phyloP scores from a whole-genome alignment of 768 basidiomycete genomes.

The Agaricus sinodeliciosus region DNA sequence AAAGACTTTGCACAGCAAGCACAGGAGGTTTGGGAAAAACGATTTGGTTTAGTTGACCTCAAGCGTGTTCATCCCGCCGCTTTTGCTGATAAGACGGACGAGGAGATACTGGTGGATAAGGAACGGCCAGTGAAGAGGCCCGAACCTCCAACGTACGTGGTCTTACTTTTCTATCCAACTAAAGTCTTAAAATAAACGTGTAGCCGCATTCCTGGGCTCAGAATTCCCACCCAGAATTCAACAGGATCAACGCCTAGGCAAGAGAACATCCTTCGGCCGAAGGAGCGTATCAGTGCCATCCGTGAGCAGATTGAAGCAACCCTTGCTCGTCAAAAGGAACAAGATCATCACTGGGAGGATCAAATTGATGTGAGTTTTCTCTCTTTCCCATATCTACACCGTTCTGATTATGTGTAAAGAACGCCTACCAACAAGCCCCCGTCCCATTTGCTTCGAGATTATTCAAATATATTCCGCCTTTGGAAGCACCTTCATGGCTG shows the following conservation, averaged over 20 bases:
- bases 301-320: slow-evolving; percentile 57
- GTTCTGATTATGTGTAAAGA: slow-evolving; percentile 28
- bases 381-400: background rate
- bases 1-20: slow-evolving; percentile 53
- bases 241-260: slow-evolving; percentile 33
- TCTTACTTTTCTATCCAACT: background rate
- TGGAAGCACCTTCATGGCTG: slow-evolving; percentile 26
- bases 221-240: slow-evolving; percentile 43
- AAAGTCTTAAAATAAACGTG: slow-evolving; percentile 9
- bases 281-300: slow-evolving; percentile 57
- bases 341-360: slow-evolving; percentile 84
- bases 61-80: slow-evolving; percentile 67
- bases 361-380: slow-evolving; percentile 58
- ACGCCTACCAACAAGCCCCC: slow-evolving; percentile 62
- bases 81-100: slow-evolving; percentile 59
- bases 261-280: slow-evolving; percentile 53
- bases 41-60: slow-evolving; percentile 67
- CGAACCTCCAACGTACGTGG: slow-evolving; percentile 28
- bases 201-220: slow-evolving; percentile 45
- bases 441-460: slow-evolving; percentile 53
- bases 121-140: slow-evolving; percentile 56
- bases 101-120: slow-evolving; percentile 68
- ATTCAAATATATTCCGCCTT: slow-evolving; percentile 54
- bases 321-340: slow-evolving; percentile 57
- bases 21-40: slow-evolving; percentile 70